These are phyloP conservation scores for Balakata baccata DNA, from an alignment of 345 rosid species.

Conservation along the genomic window DNA sequence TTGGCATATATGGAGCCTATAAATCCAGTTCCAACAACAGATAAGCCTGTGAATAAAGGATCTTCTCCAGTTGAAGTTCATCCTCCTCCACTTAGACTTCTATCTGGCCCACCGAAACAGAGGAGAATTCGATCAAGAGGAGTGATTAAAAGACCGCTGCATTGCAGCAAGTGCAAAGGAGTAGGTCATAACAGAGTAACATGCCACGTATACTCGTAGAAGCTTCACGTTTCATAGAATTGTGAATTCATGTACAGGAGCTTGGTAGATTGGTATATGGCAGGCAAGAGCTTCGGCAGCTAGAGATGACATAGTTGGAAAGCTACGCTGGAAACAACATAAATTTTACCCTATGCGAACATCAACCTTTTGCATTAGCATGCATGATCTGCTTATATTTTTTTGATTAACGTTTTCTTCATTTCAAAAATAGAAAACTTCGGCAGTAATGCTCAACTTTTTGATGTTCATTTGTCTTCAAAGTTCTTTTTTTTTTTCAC, in stretches of 20 bases:
- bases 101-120: constrained; percentile 30
- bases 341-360: not conserved
- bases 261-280: not conserved
- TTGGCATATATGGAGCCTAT: constrained; percentile 22
- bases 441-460: not conserved
- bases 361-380: not conserved
- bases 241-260: constrained; percentile 6
- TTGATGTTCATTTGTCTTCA: not conserved
- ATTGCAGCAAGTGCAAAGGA: constrained; percentile 34
- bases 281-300: not conserved
- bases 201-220: constrained; percentile 28
- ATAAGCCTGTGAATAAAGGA: constrained; percentile 16
- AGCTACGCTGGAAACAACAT: not conserved
- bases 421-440: not conserved
- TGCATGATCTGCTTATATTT: not conserved
- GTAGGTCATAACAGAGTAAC: constrained; percentile 28
- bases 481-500: not conserved
- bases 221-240: not conserved
- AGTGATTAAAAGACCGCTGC: constrained; percentile 25
- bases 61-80: constrained; percentile 13
- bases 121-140: constrained; percentile 25
- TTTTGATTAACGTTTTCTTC: not conserved
- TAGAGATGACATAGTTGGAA: constrained; percentile 6
- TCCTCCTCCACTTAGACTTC: constrained; percentile 19
- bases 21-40: constrained; percentile 25